phyloP scores from a whole-genome alignment of 176 grass and related monocot species.

The Tillandsia fasciculata region DNA sequence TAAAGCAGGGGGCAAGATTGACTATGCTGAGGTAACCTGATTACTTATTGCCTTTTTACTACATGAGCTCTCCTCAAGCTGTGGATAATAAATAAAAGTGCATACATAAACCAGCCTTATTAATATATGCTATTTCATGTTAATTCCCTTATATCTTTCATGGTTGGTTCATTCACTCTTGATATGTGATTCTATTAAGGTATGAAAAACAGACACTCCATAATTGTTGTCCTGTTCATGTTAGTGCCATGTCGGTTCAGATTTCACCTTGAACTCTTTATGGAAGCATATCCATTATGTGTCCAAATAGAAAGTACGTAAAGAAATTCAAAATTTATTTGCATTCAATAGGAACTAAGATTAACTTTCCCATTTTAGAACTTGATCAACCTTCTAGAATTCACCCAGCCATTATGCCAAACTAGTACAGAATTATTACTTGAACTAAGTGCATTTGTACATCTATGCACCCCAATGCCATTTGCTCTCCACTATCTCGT shows the following conservation, averaged over 20 bases:
- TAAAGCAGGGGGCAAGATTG: slow-evolving; percentile 56
- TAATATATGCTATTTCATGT: not conserved
- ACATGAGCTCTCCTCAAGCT: not conserved
- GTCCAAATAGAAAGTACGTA: too few relatives aligned
- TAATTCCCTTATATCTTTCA: not conserved
- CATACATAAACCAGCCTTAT: not conserved
- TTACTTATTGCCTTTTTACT: not conserved
- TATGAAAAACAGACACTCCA: too few relatives aligned
- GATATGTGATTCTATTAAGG: not conserved
- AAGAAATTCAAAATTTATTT: too few relatives aligned
- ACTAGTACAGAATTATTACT: not conserved
- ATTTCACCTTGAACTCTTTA: too few relatives aligned
- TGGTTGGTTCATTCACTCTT: not conserved
- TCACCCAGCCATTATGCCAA: not conserved
- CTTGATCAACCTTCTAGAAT: too few relatives aligned
- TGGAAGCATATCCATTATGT: too few relatives aligned
- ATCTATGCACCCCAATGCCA: not conserved
- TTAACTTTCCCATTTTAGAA: too few relatives aligned
- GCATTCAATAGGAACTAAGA: too few relatives aligned
- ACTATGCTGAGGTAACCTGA: slow-evolving; percentile 75
- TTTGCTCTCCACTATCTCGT: too few relatives aligned
- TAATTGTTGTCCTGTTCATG: too few relatives aligned
- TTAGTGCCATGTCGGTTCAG: too few relatives aligned
- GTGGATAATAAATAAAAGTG: not conserved
- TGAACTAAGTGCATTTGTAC: not conserved